Evolutionary conservation across 2,329 filamentous ascomycete species (phyloP).

Genomic region (Amauroascus niger): DNA sequence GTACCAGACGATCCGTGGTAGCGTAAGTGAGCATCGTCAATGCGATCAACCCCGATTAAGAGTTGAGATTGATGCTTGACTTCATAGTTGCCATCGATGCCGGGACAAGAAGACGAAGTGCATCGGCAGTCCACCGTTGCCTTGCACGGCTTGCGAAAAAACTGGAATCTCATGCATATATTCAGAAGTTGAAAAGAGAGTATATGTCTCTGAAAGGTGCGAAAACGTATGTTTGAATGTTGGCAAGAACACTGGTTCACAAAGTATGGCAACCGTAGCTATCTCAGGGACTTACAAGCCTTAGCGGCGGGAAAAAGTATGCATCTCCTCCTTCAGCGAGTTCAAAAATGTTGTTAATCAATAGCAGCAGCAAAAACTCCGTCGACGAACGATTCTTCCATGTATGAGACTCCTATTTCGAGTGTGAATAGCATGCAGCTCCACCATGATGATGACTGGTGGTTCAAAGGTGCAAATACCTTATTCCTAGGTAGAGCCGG

Average conservation of each 20-base stretch:
- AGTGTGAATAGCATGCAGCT: neutral
- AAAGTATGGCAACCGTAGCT: constrained; percentile 14
- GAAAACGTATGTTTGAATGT: neutral
- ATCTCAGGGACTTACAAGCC: constrained; percentile 18
- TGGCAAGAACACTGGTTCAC: neutral
- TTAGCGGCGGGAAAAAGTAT: neutral
- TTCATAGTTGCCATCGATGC: constrained; percentile 20
- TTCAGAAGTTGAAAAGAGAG: constrained; percentile 17
- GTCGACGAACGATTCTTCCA: neutral
- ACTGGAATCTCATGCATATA: constrained; percentile 17
- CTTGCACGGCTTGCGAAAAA: constrained; percentile 18
- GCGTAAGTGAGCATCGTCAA: neutral
- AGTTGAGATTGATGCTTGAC: neutral
- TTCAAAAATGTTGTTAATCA: neutral
- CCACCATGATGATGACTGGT: neutral
- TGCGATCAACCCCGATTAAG: neutral
- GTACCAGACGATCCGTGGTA: neutral
- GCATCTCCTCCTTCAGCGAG: neutral
- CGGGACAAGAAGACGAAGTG: constrained; percentile 22
- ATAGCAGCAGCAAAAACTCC: neutral
- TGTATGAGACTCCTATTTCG: neutral
- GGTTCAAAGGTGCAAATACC: constrained; percentile 1
- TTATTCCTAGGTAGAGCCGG: neutral
- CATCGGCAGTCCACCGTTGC: constrained; percentile 9
- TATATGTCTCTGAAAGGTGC: constrained; percentile 19